phyloP scores from a whole-genome alignment of 441 rosid species.

The Brassica balearica region DNA sequence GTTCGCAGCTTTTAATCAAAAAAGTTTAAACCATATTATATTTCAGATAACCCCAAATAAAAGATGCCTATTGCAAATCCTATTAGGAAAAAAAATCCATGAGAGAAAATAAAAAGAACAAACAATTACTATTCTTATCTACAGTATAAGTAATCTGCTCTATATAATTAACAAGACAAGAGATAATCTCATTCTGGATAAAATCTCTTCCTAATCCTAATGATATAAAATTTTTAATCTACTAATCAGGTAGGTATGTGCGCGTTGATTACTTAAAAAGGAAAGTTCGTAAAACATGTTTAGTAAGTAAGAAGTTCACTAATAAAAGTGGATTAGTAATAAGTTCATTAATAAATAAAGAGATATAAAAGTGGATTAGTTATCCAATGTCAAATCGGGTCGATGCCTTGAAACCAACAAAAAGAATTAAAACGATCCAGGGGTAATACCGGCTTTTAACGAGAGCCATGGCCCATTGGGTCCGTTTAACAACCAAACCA shows the following conservation, averaged over 20 bases:
- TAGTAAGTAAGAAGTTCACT: too few relatives aligned
- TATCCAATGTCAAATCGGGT: too few relatives aligned
- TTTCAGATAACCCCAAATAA: not conserved
- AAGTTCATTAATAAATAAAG: too few relatives aligned
- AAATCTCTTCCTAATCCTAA: not conserved
- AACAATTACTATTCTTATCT: not conserved
- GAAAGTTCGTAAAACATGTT: not conserved
- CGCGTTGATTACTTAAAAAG: not conserved
- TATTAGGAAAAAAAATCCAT: not conserved
- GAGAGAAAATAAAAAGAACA: not conserved
- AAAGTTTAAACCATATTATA: not conserved
- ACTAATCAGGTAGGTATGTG: not conserved
- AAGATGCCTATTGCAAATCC: not conserved
- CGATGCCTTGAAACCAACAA: too few relatives aligned
- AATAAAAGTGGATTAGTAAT: too few relatives aligned
- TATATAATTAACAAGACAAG: not conserved
- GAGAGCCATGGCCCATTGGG: slow-evolving; percentile 4
- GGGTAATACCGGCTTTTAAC: slow-evolving; percentile 3
- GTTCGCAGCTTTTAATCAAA: slow-evolving; percentile 31
- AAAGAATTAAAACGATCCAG: not conserved
- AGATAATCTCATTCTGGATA: not conserved
- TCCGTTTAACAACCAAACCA: not conserved
- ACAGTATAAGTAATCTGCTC: not conserved
- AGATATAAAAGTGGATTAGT: too few relatives aligned
- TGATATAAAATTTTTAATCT: too few relatives aligned